Conservation (phyloP, 2,329 filamentous ascomycete genomes). For the Thelonectria olida region DNA sequence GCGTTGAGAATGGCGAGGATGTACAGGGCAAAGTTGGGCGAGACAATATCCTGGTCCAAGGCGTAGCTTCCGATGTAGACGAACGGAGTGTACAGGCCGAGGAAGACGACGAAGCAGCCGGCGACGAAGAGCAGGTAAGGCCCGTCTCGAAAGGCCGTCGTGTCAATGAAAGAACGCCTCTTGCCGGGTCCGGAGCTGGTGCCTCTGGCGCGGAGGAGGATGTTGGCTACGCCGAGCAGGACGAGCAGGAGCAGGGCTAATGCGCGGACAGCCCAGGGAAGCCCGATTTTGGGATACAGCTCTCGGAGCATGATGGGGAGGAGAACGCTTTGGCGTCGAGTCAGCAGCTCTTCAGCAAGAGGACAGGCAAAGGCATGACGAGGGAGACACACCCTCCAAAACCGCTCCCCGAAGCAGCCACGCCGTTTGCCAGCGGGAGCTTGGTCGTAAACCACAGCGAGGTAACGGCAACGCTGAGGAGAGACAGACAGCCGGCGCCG, state of each 20-base stretch:
- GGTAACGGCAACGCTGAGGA: slow-evolving; percentile 77
- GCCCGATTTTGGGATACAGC: neutral
- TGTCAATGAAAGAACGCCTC: slow-evolving; percentile 26
- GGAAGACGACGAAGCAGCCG: slow-evolving; percentile 58
- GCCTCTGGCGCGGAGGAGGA: slow-evolving; percentile 14
- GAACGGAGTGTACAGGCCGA: slow-evolving; percentile 73
- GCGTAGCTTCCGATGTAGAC: slow-evolving; percentile 78
- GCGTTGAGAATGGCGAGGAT: slow-evolving; percentile 84
- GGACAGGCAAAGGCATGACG: too few relatives aligned
- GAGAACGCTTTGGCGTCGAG: slow-evolving; percentile 25
- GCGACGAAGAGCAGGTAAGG: slow-evolving; percentile 22
- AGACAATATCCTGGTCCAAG: slow-evolving; percentile 65
- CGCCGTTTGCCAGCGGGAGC: slow-evolving; percentile 79
- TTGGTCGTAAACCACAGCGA: slow-evolving; percentile 79
- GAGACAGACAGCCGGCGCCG: slow-evolving; percentile 79
- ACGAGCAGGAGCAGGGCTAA: slow-evolving; percentile 25
- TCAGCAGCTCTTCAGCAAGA: too few relatives aligned
- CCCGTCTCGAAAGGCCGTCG: slow-evolving; percentile 28
- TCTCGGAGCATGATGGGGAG: slow-evolving; percentile 33
- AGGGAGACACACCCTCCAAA: slow-evolving; percentile 65
- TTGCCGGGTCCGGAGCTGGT: neutral
- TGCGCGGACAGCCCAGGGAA: slow-evolving; percentile 24
- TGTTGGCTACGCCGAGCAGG: slow-evolving; percentile 17
- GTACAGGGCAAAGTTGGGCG: slow-evolving; percentile 71
- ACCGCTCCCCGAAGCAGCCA: slow-evolving; percentile 77